Evolutionary conservation across 2,329 filamentous ascomycete genomes (phyloP).

Genomic region (Pyrenochaeta sp.): DNA sequence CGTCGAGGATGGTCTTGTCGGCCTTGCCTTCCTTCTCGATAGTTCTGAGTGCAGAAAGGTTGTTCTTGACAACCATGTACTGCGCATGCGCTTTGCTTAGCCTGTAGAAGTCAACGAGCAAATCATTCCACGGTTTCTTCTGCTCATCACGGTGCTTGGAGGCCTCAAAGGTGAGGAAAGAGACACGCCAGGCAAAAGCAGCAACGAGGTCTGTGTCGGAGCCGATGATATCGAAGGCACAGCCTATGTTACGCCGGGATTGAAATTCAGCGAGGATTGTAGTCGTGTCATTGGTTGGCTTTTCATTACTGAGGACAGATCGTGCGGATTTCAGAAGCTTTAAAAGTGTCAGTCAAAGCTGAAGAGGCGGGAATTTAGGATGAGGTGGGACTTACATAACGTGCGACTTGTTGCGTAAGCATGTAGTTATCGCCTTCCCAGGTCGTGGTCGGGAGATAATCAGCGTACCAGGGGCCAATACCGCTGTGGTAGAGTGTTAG

Average conservation of each 20-base stretch:
- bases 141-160: constrained; percentile 77
- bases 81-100: constrained; percentile 78
- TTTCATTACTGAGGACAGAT: constrained; percentile 70
- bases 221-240: constrained; percentile 77
- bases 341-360: constrained; percentile 7
- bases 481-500: constrained; percentile 55
- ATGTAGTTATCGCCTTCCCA: constrained; percentile 87
- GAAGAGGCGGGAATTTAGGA: not conserved
- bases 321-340: constrained; percentile 77
- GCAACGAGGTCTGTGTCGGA: constrained; percentile 74
- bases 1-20: constrained; percentile 63
- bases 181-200: constrained; percentile 78
- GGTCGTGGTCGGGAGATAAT: constrained; percentile 75
- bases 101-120: constrained; percentile 81
- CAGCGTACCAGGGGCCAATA: constrained; percentile 78
- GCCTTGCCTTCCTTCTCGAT: constrained; percentile 62
- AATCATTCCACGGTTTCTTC: constrained; percentile 77
- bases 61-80: constrained; percentile 81
- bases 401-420: constrained; percentile 80
- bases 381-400: constrained; percentile 63
- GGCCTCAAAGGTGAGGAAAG: constrained; percentile 78
- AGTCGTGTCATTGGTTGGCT: constrained; percentile 73
- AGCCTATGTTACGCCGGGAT: constrained; percentile 71
- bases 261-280: constrained; percentile 72
- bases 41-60: constrained; percentile 73